Conservation (phyloP, 106 monocot genomes). For the Dendrobium officinale region DNA sequence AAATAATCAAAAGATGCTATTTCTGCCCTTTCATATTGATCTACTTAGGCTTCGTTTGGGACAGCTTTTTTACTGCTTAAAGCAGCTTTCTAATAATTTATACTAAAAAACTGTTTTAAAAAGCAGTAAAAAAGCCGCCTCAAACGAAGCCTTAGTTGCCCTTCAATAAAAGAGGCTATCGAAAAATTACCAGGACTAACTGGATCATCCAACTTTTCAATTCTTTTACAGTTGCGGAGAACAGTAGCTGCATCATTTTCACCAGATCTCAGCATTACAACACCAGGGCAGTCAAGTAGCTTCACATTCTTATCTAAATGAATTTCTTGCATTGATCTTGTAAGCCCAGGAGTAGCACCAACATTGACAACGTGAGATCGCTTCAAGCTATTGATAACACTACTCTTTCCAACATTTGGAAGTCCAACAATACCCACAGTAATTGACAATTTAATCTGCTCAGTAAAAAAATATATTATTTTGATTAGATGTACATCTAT, state of each 20-base stretch:
- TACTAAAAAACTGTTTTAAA: no score
- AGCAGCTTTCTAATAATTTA: no score
- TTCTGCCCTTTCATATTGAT: background rate
- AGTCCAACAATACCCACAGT: slow-evolving; percentile 94
- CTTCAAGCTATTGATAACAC: slow-evolving; percentile 98
- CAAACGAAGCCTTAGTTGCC: background rate
- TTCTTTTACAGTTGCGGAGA: slow-evolving; percentile 91
- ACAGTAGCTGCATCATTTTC: slow-evolving; percentile 57
- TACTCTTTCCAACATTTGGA: slow-evolving; percentile 98
- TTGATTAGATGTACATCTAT: background rate
- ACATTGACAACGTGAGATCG: slow-evolving; percentile 95
- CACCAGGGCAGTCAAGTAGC: slow-evolving; percentile 90
- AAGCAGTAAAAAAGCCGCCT: no score
- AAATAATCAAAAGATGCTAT: background rate
- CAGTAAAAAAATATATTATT: slow-evolving; percentile 9
- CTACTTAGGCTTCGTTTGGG: background rate
- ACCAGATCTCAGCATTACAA: slow-evolving; percentile 81
- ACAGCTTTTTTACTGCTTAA: no score
- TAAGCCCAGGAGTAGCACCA: slow-evolving; percentile 92
- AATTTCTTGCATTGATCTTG: slow-evolving; percentile 96
- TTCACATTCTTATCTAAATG: slow-evolving; percentile 91
- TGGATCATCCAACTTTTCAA: slow-evolving; percentile 81
- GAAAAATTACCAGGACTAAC: background rate
- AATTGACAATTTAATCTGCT: slow-evolving; percentile 83
- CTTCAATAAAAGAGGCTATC: background rate